Evolutionary conservation across 2,329 filamentous ascomycete genomes (phyloP).

Genomic region (Parastagonospora avenae): DNA sequence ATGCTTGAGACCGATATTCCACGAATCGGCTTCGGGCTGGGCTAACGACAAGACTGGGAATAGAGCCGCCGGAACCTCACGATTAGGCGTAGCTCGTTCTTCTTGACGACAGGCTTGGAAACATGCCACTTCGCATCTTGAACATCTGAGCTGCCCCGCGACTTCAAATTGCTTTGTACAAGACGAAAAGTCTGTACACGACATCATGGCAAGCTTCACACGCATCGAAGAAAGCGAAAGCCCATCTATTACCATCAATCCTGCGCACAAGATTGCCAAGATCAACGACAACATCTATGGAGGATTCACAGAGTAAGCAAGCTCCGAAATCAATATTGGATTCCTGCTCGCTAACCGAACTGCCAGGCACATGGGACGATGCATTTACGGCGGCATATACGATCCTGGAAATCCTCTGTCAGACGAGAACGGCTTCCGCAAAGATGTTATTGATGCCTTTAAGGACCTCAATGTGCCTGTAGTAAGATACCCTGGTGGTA

Average conservation of each 20-base stretch:
- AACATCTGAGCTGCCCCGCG: background rate
- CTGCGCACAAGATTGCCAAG: slow-evolving; percentile 68
- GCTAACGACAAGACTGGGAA: slow-evolving; percentile 5
- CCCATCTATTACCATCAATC: slow-evolving; percentile 69
- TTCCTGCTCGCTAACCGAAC: slow-evolving; percentile 25
- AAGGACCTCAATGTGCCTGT: slow-evolving; percentile 77
- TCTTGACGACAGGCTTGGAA: slow-evolving; percentile 8
- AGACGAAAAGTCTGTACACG: background rate
- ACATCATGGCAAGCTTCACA: slow-evolving; percentile 73
- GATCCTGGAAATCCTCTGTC: slow-evolving; percentile 76
- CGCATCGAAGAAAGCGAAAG: slow-evolving; percentile 65
- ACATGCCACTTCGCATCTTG: slow-evolving; percentile 9
- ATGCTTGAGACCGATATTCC: slow-evolving; percentile 4
- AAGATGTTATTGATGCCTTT: slow-evolving; percentile 75
- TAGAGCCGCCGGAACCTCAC: slow-evolving; percentile 10
- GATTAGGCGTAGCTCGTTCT: slow-evolving; percentile 12
- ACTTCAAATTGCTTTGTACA: background rate
- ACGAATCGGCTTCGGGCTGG: slow-evolving; percentile 9
- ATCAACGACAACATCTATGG: slow-evolving; percentile 84
- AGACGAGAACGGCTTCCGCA: slow-evolving; percentile 76
- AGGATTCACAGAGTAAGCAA: slow-evolving; percentile 77
- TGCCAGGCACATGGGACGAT: slow-evolving; percentile 80
- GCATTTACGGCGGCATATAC: slow-evolving; percentile 81
- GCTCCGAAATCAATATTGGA: slow-evolving; percentile 3
- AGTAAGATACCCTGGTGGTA: slow-evolving; percentile 80